Evolutionary conservation across 1,139 yeast species (phyloP), one percentile per base, ranked within the genome.

Genomic region (Protomyces lactucae-debilis): DNA sequence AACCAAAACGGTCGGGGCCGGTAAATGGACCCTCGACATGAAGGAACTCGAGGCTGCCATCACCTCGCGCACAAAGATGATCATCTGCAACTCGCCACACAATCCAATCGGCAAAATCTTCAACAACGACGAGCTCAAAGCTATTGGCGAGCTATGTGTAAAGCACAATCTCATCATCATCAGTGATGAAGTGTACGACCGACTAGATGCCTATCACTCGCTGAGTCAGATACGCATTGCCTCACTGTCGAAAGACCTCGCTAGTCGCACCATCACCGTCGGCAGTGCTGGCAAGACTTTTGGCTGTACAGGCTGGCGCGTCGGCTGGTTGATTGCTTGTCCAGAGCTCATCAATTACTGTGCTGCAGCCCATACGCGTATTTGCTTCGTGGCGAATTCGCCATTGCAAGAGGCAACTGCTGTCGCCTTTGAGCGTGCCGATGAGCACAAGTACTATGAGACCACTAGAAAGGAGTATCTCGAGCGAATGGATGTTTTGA

Each of bases 291-390:
- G 99, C 67, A 93, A 93, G 76, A 86, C 96, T 0, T 93, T 93
- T 78, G 96, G 97, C 32, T 97, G 97, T 52, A 93, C 99, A 32
- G 99, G 99, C 65, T 93, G 98, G 97, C 85, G 99, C 79, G 83
- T 93, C 64, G 99, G 99, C 63, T 93, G 95, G 93, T 82, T 92
- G 48, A 86, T 92, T 68, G 98, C 97, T 5, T 87, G 88, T 61
- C 82, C 88, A n/a, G 87, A 86, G 32, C 79, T 92, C 70, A 81
- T 93, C 72, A 85, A 86, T 69, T 89, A 88, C 73, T 96, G 86
- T 2, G 82, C 91, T 9, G 85, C 89, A 43, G 99, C 98, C 1
- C 97, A 93, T 75, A 90, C 97, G 1, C 83, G 99, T 76, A 70
- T 70, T 55, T 67, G 70, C 55, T 70, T 70, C 52, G 81, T 93